Evolutionary conservation across 495 filamentous ascomycete species (phyloP), one percentile per base, ranked within the genome.

Genomic region (Hyaloscypha hepaticicola): DNA sequence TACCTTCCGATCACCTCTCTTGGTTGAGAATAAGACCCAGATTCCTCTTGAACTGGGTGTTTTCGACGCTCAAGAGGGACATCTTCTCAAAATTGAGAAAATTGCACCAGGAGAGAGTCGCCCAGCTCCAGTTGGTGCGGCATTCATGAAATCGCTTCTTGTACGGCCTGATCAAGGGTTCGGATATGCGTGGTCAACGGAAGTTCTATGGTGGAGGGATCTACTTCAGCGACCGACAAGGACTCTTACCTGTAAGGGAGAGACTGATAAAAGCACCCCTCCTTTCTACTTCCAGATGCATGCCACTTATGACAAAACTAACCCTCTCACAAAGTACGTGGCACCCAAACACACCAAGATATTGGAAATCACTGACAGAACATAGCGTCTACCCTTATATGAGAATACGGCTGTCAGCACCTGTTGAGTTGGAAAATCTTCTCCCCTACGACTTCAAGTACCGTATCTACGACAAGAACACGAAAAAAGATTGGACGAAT

Each of bases 361-460:
- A 6, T 49, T n/a, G 1, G 6, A 34, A n/a, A n/a, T 41, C 31
- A 29, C 49, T 81, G 70, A 79, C 70, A 58, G n/a, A 53, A 24
- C 58, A 16, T 41, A 89, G 86, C 66, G 82, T 87, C 63, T 99
- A 99, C 73, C 95, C 95, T 5, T 95, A 96, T 74, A 98, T 98
- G 96, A 85, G 87, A 60, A 79, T 99, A 53, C 88, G 90, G 61
- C 85, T 99, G 26, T 93, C 90, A 26, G 93, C 95, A 19, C 95
- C 95, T 0, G 85, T 99, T 52, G 93, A 96, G 68, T 81, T 99
- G 14, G 93, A 99, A 72, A 99, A 99, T 71, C 80, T 99, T 27
- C 81, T 99, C 27, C 95, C 95, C 0, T 97, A 90, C 70, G 96
- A 98, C 77, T 99, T 99, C 88, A 98, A 98, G 74, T 98, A 98